Evolutionary conservation across 2,329 filamentous ascomycete genomes (phyloP), one percentile per base, ranked within the genome.

Genomic region (Botrytis fabae): DNA sequence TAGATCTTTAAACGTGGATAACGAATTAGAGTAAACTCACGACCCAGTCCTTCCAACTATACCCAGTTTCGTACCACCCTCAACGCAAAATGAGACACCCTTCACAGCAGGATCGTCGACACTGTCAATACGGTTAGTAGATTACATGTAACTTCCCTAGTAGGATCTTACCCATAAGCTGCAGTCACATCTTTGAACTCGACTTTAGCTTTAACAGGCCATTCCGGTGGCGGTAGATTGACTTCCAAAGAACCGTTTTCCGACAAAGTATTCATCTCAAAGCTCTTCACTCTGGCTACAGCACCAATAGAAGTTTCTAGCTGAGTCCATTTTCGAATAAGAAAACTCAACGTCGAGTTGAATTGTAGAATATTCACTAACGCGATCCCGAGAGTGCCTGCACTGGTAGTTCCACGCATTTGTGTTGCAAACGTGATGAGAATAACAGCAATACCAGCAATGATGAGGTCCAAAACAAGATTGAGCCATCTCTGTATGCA

Each of bases 231-330:
- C 2, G 74, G 74, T 20, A 71, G 40, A 7, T 64, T 40, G 28
- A 28, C 71, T 38, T 77, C 76, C 12, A 59, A 71, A 1, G 48
- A 40, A 32, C 69, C 60, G n/a, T 82, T 80, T 75, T 88, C 85
- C 2, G 76, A 78, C 10, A 78, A 78, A 62, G 79, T 79, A 64
- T 87, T 82, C 75, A 82, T 81, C 1, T 82, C 83, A 75, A 89
- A 90, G 18, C 83, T 82, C 77, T 86, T 87, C 74, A 89, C 83
- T 51, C 88, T 83, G 3, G 85, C 82, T 12, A 91, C 84, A 10
- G 87, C 87, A 12, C 88, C 88, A 63, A 90, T 85, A 62, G 85
- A 84, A 0, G 87, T 90, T 76, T 90, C 89, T 25, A 90, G 80
- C 60, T 84, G 83, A 0, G 88, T 89, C 87, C 87, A 90, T 63